These are phyloP conservation scores for Cladobotryum protrusum DNA, from an alignment of 2,329 filamentous ascomycete genomes.

Conservation along the genomic window DNA sequence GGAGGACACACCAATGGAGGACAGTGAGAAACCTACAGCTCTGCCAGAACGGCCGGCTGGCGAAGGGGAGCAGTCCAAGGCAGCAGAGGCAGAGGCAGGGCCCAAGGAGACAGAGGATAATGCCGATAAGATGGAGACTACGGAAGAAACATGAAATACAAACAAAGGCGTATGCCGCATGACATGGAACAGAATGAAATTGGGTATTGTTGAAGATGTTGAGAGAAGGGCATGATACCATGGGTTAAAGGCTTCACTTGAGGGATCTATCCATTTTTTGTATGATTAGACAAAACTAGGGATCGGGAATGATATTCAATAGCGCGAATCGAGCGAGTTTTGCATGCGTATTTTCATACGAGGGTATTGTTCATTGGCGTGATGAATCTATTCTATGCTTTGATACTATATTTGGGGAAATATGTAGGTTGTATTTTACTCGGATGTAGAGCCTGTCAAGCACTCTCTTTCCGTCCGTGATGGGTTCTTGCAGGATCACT, in stretches of 20 bases:
- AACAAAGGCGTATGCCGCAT: too few species aligned
- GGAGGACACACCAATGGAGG: slow-evolving; percentile 29
- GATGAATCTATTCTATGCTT: neutral
- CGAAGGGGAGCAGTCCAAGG: too few species aligned
- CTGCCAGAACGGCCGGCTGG: neutral
- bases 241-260: neutral
- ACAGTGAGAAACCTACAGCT: slow-evolving; percentile 11
- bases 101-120: neutral
- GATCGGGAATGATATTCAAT: neutral
- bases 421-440: too few species aligned
- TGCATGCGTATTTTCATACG: too few species aligned
- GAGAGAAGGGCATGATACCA: neutral
- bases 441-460: too few species aligned
- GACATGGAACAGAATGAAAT: too few species aligned
- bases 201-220: neutral
- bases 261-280: neutral
- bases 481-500: neutral
- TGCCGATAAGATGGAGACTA: neutral
- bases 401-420: too few species aligned
- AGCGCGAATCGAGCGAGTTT: neutral
- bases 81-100: slow-evolving; percentile 14
- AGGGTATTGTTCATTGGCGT: too few species aligned
- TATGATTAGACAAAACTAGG: neutral
- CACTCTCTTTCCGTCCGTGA: too few species aligned
- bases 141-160: too few species aligned